Evolutionary conservation across 1,284 basidiomycete species (phyloP).

Genomic region (Sanghuangporus weigelae): DNA sequence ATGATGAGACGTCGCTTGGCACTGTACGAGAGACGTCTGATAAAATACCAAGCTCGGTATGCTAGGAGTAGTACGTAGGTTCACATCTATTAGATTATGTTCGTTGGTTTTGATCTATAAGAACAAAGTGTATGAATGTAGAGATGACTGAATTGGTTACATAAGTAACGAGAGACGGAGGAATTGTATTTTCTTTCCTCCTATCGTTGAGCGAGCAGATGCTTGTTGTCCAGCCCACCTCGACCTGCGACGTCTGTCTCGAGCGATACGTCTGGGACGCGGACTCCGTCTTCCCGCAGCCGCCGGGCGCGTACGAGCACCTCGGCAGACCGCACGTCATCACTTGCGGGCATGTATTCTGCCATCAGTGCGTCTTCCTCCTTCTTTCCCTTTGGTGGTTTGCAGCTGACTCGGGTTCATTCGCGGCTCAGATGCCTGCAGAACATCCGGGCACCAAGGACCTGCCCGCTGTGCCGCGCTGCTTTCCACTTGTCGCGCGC

Average conservation of each 20-base stretch:
- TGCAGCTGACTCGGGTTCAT: not conserved
- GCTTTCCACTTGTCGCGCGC: conserved; percentile 9
- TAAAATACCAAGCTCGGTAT: too few species aligned
- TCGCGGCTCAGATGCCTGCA: conserved; percentile 12
- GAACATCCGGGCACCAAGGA: conserved; percentile 10
- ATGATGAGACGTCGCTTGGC: too few species aligned
- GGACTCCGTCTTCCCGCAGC: too few species aligned
- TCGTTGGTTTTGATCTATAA: too few species aligned
- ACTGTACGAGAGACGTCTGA: too few species aligned
- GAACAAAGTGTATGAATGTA: too few species aligned
- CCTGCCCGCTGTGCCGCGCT: conserved; percentile 13
- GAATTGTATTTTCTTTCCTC: not conserved
- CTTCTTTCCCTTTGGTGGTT: not conserved
- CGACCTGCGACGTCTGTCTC: conserved; percentile 45
- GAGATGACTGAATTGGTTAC: too few species aligned
- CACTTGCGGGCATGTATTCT: conserved; percentile 43
- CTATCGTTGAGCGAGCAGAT: conserved; percentile 27
- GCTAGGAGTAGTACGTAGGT: too few species aligned
- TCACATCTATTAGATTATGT: too few species aligned
- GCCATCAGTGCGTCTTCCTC: conserved; percentile 17
- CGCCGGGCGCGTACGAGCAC: conserved; percentile 20
- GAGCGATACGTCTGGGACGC: conserved; percentile 34
- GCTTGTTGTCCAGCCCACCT: conserved; percentile 40
- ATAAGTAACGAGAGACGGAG: too few species aligned
- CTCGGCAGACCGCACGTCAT: conserved; percentile 34